Conservation (phyloP, 345 rosid genomes). For the Barbarea vulgaris region DNA sequence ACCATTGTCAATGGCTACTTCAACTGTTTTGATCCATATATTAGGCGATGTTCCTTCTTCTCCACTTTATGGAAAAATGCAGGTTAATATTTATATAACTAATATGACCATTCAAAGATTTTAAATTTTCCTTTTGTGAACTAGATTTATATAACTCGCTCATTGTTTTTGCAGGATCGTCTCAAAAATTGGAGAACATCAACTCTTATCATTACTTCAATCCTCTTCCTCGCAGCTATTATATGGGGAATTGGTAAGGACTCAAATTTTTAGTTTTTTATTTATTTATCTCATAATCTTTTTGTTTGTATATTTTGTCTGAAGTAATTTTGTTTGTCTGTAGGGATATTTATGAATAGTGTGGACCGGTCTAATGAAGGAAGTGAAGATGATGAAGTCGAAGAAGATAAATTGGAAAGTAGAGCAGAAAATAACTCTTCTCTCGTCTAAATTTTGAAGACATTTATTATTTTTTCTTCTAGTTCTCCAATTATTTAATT, state of each 20-base stretch:
- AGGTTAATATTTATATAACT: constrained; percentile 47
- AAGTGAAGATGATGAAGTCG: constrained; percentile 36
- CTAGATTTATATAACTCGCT: neutral
- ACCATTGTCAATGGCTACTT: constrained; percentile 92
- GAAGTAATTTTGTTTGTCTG: constrained; percentile 11
- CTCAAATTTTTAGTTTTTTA: neutral
- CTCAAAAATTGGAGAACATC: constrained; percentile 79
- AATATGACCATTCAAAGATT: neutral
- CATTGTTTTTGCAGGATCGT: constrained; percentile 51
- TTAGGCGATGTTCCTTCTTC: constrained; percentile 99
- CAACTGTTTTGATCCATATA: constrained; percentile 88
- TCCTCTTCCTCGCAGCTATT: constrained; percentile 75
- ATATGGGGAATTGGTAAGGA: constrained; percentile 79
- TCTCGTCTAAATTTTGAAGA: constrained; percentile 26
- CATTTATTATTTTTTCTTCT: constrained; percentile 7
- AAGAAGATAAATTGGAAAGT: constrained; percentile 18
- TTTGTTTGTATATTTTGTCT: neutral
- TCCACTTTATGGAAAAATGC: constrained; percentile 89
- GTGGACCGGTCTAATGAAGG: constrained; percentile 70
- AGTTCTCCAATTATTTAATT: constrained; percentile 13
- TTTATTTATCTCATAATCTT: neutral
- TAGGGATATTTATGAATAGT: constrained; percentile 78
- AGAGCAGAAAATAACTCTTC: constrained; percentile 31
- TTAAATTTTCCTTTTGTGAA: neutral
- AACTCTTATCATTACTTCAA: constrained; percentile 72